Conservation (phyloP, 805 yeast genomes). For the Cyberlindnera euphorbiae region DNA sequence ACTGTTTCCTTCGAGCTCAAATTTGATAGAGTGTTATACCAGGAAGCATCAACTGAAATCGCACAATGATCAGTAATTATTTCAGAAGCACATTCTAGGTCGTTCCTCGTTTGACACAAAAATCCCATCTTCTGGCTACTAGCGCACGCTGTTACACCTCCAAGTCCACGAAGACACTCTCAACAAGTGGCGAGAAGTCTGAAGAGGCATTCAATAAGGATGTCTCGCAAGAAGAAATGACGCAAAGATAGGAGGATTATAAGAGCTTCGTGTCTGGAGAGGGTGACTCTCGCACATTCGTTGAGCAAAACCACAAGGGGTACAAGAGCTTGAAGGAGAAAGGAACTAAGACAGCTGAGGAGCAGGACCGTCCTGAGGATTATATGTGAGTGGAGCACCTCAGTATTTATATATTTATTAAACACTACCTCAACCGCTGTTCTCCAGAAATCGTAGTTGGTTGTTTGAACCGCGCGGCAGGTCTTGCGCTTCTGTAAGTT, state of each 20-base stretch:
- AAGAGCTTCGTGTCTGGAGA: conserved; percentile 9
- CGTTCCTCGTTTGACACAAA: no score
- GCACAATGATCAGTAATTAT: no score
- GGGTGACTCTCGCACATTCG: conserved; percentile 4
- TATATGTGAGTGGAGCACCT: conserved; percentile 21
- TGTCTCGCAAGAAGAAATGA: conserved; percentile 11
- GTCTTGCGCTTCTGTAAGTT: no score
- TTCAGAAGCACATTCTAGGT: no score
- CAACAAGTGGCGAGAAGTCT: not conserved
- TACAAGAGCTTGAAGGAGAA: conserved; percentile 20
- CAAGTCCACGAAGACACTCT: not conserved
- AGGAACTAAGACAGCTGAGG: conserved; percentile 19
- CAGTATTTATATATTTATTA: no score
- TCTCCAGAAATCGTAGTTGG: no score
- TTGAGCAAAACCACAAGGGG: conserved; percentile 12
- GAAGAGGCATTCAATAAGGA: conserved; percentile 17
- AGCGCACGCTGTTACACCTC: conserved; percentile 4
- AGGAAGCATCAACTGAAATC: no score
- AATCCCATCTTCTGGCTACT: no score
- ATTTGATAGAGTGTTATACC: no score
- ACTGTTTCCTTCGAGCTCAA: no score
- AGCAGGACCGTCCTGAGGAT: conserved; percentile 25
- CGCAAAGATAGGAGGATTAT: conserved; percentile 6
- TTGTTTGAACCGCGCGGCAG: no score
- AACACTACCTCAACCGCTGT: no score